These are phyloP conservation scores for Fusarium cyanostomum DNA, from an alignment of 2,329 filamentous ascomycete species.

Conservation along the genomic window DNA sequence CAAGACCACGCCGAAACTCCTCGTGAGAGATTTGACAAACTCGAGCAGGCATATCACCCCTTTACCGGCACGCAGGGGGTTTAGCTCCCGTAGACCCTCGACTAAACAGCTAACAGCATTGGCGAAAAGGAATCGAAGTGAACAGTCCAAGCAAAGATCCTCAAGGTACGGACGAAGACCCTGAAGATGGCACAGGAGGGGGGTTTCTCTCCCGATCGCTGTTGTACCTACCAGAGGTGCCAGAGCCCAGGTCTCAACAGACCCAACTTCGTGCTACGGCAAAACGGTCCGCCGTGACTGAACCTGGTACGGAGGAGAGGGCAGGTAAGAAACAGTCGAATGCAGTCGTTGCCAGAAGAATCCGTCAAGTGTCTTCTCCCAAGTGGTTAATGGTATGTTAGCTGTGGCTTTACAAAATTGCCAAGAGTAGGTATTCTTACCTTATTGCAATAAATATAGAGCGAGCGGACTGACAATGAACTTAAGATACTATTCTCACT, in stretches of 20 bases:
- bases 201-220: too few species aligned
- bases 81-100: neutral
- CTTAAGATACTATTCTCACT: neutral
- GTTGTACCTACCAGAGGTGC: too few species aligned
- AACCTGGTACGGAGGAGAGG: too few species aligned
- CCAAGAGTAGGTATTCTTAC: neutral
- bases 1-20: too few species aligned
- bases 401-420: neutral
- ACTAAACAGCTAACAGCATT: neutral
- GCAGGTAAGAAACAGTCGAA: neutral
- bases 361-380: neutral
- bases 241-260: too few species aligned
- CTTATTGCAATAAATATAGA: neutral
- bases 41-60: neutral
- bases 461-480: too few species aligned
- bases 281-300: too few species aligned
- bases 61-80: neutral
- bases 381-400: neutral
- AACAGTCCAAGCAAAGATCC: neutral
- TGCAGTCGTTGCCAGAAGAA: neutral
- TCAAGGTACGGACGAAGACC: neutral
- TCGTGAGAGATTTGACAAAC: too few species aligned
- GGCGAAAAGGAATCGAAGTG: too few species aligned
- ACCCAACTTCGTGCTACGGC: too few species aligned
- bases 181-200: neutral